phyloP scores from a whole-genome alignment of 176 grass and related monocot genomes.

The Eragrostis curvula region DNA sequence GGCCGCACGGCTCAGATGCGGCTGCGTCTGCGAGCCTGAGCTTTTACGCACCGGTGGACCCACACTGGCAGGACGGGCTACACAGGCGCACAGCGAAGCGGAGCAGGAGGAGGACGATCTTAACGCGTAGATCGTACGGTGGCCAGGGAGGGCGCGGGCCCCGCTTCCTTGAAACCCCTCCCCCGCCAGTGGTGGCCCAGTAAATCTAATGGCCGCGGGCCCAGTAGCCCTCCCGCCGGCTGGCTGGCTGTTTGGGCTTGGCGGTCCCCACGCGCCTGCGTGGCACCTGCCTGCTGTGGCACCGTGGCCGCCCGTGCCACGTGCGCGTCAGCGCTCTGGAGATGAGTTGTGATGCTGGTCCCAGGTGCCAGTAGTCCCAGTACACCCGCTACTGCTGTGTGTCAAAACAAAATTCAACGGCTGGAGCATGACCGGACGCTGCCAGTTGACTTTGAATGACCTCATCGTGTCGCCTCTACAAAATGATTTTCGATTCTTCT shows the following conservation, averaged over 20 bases:
- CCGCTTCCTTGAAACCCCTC: too few species aligned
- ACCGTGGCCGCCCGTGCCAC: not conserved
- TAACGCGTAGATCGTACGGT: too few species aligned
- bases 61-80: not conserved
- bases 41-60: not conserved
- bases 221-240: not conserved
- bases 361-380: not conserved
- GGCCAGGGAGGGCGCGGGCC: not conserved
- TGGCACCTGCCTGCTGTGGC: not conserved
- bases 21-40: not conserved
- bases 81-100: not conserved
- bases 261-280: not conserved
- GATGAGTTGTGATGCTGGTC: not conserved
- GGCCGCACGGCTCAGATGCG: not conserved
- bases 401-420: not conserved
- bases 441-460: not conserved
- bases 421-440: not conserved
- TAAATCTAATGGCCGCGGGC: slow-evolving; percentile 5
- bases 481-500: not conserved
- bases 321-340: not conserved
- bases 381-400: not conserved
- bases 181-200: not conserved
- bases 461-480: not conserved
- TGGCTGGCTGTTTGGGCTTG: not conserved
- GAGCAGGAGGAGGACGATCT: too few species aligned